phyloP scores from a whole-genome alignment of 179 eudicot genomes.

The Silene noctiflora region DNA sequence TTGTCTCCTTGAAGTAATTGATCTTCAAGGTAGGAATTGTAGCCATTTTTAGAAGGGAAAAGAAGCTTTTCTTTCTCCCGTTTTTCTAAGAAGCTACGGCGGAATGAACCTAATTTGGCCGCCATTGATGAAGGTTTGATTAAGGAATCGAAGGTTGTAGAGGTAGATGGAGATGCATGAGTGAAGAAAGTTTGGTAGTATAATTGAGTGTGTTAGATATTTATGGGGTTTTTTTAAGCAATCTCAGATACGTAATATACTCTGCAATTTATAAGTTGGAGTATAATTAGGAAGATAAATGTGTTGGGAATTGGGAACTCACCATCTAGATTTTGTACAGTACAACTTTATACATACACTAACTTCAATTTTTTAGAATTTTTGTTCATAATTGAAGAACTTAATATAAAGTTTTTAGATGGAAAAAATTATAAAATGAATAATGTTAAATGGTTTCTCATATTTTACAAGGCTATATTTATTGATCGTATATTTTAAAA shows the following conservation, averaged over 20 bases:
- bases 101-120: slow-evolving; percentile 30
- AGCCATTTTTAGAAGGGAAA: slow-evolving; percentile 9
- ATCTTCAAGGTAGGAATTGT: slow-evolving; percentile 13
- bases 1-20: slow-evolving; percentile 2
- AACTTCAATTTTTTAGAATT: too few relatives aligned
- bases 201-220: background rate
- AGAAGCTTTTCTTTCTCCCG: slow-evolving; percentile 28
- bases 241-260: too few relatives aligned
- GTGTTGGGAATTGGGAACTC: background rate
- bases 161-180: background rate
- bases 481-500: too few relatives aligned
- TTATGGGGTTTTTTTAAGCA: background rate
- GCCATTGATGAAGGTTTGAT: slow-evolving; percentile 12
- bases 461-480: too few relatives aligned
- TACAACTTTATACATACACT: too few relatives aligned
- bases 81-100: slow-evolving; percentile 21
- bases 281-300: too few relatives aligned
- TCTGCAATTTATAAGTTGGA: too few relatives aligned
- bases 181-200: background rate
- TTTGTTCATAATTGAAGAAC: too few relatives aligned
- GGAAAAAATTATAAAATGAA: too few relatives aligned
- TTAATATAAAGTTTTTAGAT: too few relatives aligned
- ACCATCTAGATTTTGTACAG: too few relatives aligned
- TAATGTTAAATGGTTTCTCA: too few relatives aligned
- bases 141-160: background rate